These are phyloP conservation scores for Trebouxia sp. DNA, from an alignment of 139 green algal genomes.

Conservation along the genomic window DNA sequence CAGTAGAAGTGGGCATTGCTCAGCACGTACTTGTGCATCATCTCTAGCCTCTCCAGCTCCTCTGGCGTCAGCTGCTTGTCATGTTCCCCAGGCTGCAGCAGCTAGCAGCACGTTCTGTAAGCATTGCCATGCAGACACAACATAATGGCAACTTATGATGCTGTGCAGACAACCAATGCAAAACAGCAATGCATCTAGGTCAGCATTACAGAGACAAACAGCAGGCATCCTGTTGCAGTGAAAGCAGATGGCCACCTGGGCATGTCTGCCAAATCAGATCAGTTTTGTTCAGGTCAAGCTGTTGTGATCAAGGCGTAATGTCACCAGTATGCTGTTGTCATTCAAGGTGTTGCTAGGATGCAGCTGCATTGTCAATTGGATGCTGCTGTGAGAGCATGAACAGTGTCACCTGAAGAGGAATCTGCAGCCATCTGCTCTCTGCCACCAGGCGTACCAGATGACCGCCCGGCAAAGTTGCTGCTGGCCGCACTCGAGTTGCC, in stretches of 20 bases:
- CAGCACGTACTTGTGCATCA: conserved; percentile 59
- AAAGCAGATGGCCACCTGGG: neutral
- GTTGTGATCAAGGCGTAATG: neutral
- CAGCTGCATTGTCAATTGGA: neutral
- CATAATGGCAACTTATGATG: no score
- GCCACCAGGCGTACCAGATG: conserved; percentile 84
- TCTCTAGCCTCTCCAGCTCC: conserved; percentile 50
- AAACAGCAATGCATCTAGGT: no score
- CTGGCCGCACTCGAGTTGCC: conserved; percentile 71
- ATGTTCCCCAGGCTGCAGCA: neutral
- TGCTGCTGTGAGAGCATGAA: neutral
- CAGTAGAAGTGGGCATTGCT: conserved; percentile 93
- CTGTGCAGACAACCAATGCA: no score
- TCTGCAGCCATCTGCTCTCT: conserved; percentile 76
- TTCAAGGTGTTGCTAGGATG: no score
- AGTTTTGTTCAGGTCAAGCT: neutral
- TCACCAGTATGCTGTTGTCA: neutral
- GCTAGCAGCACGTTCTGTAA: neutral
- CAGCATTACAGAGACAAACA: no score
- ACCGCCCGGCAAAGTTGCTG: conserved; percentile 81
- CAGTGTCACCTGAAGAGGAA: conserved; percentile 70
- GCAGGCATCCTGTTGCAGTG: neutral
- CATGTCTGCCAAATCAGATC: neutral
- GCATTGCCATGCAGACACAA: neutral
- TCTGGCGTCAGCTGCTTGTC: conserved; percentile 23